phyloP scores from a whole-genome alignment of 2,329 filamentous ascomycete genomes.

The Sporothrix sp. region DNA sequence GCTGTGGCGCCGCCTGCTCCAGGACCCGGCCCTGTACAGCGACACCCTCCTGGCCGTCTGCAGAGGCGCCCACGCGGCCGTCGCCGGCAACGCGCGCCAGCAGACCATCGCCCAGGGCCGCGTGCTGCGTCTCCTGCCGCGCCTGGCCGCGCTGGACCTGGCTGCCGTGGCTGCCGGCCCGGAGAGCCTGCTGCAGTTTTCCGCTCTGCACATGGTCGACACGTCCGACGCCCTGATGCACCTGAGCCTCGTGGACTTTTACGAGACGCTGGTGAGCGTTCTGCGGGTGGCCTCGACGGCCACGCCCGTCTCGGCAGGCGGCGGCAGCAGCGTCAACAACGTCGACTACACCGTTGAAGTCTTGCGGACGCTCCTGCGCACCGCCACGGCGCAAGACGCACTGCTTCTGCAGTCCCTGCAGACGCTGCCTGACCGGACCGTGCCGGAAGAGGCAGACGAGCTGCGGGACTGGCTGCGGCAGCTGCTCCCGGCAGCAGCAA shows the following conservation, averaged over 20 bases:
- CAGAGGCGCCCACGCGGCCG: conserved; percentile 23
- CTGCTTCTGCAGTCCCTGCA: conserved; percentile 30
- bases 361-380: conserved; percentile 30
- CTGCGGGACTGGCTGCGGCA: conserved; percentile 36
- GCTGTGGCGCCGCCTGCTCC: conserved; percentile 45
- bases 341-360: conserved; percentile 27
- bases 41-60: conserved; percentile 31
- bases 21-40: conserved; percentile 34
- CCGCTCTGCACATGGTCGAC: conserved; percentile 42
- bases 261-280: conserved; percentile 40
- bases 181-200: conserved; percentile 39
- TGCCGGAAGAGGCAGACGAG: conserved; percentile 41
- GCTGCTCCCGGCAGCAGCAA: conserved; percentile 26
- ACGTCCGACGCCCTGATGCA: conserved; percentile 40
- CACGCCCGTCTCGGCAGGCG: conserved; percentile 12
- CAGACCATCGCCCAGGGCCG: conserved; percentile 43
- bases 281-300: conserved; percentile 32
- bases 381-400: conserved; percentile 32
- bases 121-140: conserved; percentile 41
- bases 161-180: conserved; percentile 22
- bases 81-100: conserved; percentile 25
- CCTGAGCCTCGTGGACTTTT: conserved; percentile 43
- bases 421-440: conserved; percentile 37
- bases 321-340: background rate
- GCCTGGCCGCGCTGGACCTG: conserved; percentile 39